Evolutionary conservation across 176 grass and related monocot genomes (phyloP), one percentile per base, ranked within the genome.

Genomic region (Oryza coarctata): DNA sequence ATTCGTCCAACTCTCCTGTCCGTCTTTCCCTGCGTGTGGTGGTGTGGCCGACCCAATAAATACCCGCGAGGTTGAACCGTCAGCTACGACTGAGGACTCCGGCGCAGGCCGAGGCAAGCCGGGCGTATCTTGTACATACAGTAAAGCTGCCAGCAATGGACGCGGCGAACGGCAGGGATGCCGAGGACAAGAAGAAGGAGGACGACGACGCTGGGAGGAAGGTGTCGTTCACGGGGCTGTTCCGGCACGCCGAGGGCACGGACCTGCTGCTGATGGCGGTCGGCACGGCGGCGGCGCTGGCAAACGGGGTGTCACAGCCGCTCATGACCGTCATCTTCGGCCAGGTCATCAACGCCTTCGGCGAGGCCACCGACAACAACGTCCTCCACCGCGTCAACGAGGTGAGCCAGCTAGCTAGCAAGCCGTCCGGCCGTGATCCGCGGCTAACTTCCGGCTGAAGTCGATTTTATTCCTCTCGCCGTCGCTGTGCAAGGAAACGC

Each of bases 271-370:
- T 91, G 29, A 91, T 91, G 82, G 23, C 77, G 20, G 78, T 85
- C 30, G 89, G 89, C 67, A 74, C 85, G 73, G 31, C 31, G 58
- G 86, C 78, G 68, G 47, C 89, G 78, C 3, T 88, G 28, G 89
- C 73, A 73, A 91, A 91, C 86, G 89, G 89, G 60, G 44, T 91
- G 7, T 70, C 86, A 78, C 89, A 91, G 86, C 89, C 89, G 82
- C 73, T 82, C 66, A 88, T 91, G 89, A 82, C 86, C 1, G 32
- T 91, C 78, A 82, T 91, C 86, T 91, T 91, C 82, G 86, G 89
- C 81, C 73, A 91, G 73, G 60, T 82, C 45, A 82, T 82, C 86
- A 57, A 91, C 85, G 89, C 82, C 73, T 91, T 91, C 78, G 89
- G 89, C 73, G 78, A 12, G 8, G 78, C 82, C 78, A 69, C 52